These are phyloP conservation scores for Vaccinium darrowii DNA, from an alignment of 148 eudicot genomes.

Conservation along the genomic window DNA sequence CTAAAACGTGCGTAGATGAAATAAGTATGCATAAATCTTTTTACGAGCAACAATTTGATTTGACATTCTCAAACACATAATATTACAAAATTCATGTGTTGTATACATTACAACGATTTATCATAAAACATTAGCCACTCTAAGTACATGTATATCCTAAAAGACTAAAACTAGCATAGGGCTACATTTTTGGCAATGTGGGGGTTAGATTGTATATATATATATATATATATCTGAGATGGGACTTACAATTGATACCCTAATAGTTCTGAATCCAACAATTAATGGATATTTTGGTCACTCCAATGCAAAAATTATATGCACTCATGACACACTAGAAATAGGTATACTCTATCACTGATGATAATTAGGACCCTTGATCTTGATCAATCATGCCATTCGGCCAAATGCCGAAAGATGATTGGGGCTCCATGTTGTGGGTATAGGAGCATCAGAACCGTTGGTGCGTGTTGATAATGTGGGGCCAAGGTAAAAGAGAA, in stretches of 20 bases:
- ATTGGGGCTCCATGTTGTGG: conserved; percentile 92
- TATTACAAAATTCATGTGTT: background rate
- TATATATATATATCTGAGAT: background rate
- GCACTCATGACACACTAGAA: conserved; percentile 13
- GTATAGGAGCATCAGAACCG: conserved; percentile 75
- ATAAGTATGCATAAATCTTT: background rate
- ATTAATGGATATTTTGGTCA: conserved; percentile 20
- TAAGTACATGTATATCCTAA: background rate
- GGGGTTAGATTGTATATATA: background rate
- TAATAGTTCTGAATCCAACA: conserved; percentile 20
- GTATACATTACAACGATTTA: background rate
- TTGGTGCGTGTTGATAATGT: conserved; percentile 80
- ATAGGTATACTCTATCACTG: background rate
- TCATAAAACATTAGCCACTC: background rate
- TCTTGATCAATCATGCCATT: conserved; percentile 15
- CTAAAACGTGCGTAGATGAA: background rate
- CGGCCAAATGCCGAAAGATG: conserved; percentile 45
- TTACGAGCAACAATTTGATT: background rate
- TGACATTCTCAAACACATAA: background rate
- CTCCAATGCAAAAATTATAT: conserved; percentile 22
- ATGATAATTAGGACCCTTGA: conserved; percentile 16
- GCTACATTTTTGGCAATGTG: background rate
- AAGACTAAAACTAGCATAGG: background rate
- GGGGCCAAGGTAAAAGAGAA: conserved; percentile 69
- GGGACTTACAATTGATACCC: background rate